These are phyloP conservation scores for Magnolia officinalis DNA, from an alignment of 164 flowering plant genomes.

Conservation along the genomic window DNA sequence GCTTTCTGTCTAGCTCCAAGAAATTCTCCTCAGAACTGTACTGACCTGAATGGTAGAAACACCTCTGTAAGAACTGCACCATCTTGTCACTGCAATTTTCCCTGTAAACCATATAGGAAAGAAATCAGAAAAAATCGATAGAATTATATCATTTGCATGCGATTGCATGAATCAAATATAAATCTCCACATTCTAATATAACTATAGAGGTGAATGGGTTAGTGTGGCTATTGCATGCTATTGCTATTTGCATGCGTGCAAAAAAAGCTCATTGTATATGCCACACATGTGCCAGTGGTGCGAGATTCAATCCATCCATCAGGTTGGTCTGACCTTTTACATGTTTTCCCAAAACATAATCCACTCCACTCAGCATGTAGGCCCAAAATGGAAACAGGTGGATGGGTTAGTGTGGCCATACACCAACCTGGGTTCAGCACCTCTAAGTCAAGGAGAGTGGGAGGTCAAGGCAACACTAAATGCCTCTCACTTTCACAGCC, in stretches of 20 bases:
- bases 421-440: not conserved
- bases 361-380: not conserved
- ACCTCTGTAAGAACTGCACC: slow-evolving; percentile 71
- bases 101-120: slow-evolving; percentile 36
- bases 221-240: too few relatives aligned
- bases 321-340: too few relatives aligned
- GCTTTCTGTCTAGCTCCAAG: slow-evolving; percentile 51
- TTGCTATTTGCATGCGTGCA: too few relatives aligned
- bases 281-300: too few relatives aligned
- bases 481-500: not conserved
- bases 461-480: not conserved
- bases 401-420: not conserved
- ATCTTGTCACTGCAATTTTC: slow-evolving; percentile 81
- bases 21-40: slow-evolving; percentile 79
- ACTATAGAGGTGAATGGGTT: not conserved
- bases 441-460: not conserved
- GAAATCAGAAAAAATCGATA: not conserved
- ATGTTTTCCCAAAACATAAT: not conserved
- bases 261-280: not conserved
- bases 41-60: slow-evolving; percentile 90
- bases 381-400: not conserved
- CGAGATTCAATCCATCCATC: too few relatives aligned
- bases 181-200: not conserved
- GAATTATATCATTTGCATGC: not conserved
- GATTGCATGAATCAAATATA: too few relatives aligned